Evolutionary conservation across 1,284 basidiomycete genomes (phyloP), one percentile per base, ranked within the genome.

Genomic region (Moesziomyces sp.): DNA sequence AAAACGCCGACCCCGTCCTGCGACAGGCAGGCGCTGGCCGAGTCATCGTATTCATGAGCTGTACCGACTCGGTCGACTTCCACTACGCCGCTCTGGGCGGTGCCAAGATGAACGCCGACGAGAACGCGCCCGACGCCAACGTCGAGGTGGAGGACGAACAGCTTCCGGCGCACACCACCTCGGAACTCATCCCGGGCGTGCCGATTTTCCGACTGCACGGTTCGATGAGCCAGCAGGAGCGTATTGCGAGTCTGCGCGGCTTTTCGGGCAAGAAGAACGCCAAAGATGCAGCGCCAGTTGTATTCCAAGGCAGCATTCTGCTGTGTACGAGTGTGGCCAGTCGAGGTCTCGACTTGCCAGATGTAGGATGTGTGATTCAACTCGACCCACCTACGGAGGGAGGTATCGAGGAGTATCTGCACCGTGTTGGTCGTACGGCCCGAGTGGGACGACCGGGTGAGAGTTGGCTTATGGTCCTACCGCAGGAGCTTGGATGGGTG

Each of bases 301-400:
- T 58, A 11, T 64, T 72, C 47, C 28, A 71, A 16, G 80, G 82
- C 6, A 76, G 93, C 0, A 89, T 99, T 51, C 87, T 99, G 8
- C 87, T 99, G 44, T 98, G 95, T 82, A 99, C 97, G 1, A 96
- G 94, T 2, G 94, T 99, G 58, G 97, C 96, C 0, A 94, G 95
- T 33, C 93, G 97, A 81, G 97, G 97, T 81, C 88, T 99, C n/a
- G 97, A 99, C 86, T 86, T 99, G 47, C 94, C 94, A 3, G 89
- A 93, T n/a, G 94, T 99, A 9, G 90, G 91, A 19, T 92, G 93
- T 3, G 95, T 99, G 58, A 87, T 99, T 35, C 97, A 99, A 83
- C 96, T 96, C 82, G 97, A 99, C 84, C 89, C 98, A 26, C 96
- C 97, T 0, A 99, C 97, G 0, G 97, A 99, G 86, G 93, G 94